phyloP scores from a whole-genome alignment of 805 yeast species.

The Pichia nakasei region DNA sequence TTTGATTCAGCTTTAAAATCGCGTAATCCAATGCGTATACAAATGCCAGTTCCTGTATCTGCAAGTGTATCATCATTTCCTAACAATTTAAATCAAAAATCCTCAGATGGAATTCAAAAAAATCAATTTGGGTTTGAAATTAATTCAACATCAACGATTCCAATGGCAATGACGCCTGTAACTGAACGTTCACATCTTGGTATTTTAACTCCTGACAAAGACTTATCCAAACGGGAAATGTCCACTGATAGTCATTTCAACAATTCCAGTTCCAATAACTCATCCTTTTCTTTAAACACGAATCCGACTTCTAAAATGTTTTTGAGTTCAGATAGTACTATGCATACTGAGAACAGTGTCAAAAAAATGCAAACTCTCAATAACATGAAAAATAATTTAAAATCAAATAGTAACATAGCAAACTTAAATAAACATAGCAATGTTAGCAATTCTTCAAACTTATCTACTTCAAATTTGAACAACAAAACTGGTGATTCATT shows the following conservation, averaged over 20 bases:
- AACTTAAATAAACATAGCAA: no score
- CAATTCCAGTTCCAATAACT: neutral
- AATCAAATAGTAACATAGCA: neutral
- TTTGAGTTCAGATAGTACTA: neutral
- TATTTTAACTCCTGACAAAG: constrained; percentile 8
- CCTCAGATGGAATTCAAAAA: constrained; percentile 18
- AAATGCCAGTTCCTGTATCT: constrained; percentile 67
- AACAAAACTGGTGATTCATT: neutral
- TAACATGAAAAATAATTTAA: neutral
- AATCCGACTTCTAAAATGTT: neutral
- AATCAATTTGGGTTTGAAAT: constrained; percentile 37
- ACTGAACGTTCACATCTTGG: constrained; percentile 38
- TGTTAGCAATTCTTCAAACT: neutral
- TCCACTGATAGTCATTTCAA: neutral
- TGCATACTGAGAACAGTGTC: neutral
- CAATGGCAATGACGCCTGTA: constrained; percentile 74
- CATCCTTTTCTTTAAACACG: neutral
- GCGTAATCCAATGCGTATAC: constrained; percentile 52
- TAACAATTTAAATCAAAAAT: neutral
- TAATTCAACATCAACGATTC: constrained; percentile 59
- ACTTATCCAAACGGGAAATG: neutral
- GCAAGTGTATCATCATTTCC: constrained; percentile 1
- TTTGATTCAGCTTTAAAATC: constrained; percentile 29
- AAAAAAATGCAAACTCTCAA: no score
- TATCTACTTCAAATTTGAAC: neutral